Percentiles rank a stretch among this genome's conserved stretches.
Evolutionary conservation across 2,329 filamentous ascomycete species (phyloP).

Genomic region (Leptographium wingfieldii): DNA sequence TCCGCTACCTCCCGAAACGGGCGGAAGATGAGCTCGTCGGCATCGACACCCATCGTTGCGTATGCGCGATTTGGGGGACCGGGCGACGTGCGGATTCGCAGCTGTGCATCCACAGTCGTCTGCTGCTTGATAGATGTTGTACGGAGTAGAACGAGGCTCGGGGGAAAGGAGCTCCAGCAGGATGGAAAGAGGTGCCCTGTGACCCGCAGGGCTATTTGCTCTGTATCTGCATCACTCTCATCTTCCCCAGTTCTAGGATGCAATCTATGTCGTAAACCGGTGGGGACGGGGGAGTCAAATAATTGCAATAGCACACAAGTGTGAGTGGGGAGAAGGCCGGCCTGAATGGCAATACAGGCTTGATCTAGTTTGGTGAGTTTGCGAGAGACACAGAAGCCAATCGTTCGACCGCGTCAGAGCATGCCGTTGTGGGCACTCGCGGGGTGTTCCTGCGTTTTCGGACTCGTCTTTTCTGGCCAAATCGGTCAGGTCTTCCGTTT

Average conservation of each 20-base stretch:
- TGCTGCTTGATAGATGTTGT: not conserved
- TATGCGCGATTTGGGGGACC: not conserved
- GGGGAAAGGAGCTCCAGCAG: not conserved
- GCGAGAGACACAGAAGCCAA: not conserved
- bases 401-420: not conserved
- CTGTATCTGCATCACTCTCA: not conserved
- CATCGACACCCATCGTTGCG: conserved; percentile 15
- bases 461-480: not conserved
- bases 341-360: not conserved
- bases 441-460: not conserved
- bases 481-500: not conserved
- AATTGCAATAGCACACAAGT: not conserved
- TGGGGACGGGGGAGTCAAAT: not conserved
- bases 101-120: not conserved
- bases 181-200: not conserved
- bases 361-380: not conserved
- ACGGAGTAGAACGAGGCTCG: not conserved
- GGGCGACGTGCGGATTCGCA: not conserved
- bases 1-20: conserved; percentile 28
- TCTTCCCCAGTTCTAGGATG: not conserved
- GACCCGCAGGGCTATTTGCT: not conserved
- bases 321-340: not conserved
- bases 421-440: not conserved
- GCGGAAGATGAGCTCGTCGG: conserved; percentile 19
- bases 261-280: not conserved